Percentiles rank a stretch among this genome's conserved stretches.
Evolutionary conservation across 768 basidiomycete species (phyloP).

Genomic region (Sporobolomyces roseus): DNA sequence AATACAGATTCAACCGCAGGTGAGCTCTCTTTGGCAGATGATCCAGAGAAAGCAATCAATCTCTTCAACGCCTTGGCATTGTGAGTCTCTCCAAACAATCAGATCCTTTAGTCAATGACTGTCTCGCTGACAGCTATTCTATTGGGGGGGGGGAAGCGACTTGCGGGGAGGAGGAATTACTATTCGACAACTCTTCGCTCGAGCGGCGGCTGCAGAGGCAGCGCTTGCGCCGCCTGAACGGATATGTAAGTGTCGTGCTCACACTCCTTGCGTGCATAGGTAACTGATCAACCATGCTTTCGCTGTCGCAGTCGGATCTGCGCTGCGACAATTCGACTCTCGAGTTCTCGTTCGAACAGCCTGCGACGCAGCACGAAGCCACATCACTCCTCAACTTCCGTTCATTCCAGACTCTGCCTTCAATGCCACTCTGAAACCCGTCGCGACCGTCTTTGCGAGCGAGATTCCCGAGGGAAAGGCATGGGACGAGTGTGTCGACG

Average conservation of each 20-base stretch:
- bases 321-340: conserved; percentile 11
- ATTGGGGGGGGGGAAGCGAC: no score
- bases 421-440: not conserved
- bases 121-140: no score
- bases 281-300: not conserved
- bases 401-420: not conserved
- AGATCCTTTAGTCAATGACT: not conserved
- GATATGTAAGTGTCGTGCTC: conserved; percentile 1
- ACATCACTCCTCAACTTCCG: not conserved
- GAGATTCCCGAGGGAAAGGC: conserved; percentile 1
- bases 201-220: conserved; percentile 11
- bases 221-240: conserved; percentile 12
- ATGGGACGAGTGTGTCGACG: conserved; percentile 11
- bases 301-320: conserved; percentile 1
- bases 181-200: not conserved
- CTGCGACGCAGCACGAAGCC: conserved; percentile 2
- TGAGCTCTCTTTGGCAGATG: conserved; percentile 3
- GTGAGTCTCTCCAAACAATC: not conserved
- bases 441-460: conserved; percentile 6
- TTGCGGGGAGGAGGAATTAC: conserved; percentile 17
- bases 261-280: no score
- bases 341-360: conserved; percentile 9
- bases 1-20: conserved; percentile 3
- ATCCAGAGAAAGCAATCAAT: conserved; percentile 21
- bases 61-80: conserved; percentile 31